Evolutionary conservation across 2,329 filamentous ascomycete species (phyloP), one percentile per base, ranked within the genome.

Genomic region (Verticillium longisporum): DNA sequence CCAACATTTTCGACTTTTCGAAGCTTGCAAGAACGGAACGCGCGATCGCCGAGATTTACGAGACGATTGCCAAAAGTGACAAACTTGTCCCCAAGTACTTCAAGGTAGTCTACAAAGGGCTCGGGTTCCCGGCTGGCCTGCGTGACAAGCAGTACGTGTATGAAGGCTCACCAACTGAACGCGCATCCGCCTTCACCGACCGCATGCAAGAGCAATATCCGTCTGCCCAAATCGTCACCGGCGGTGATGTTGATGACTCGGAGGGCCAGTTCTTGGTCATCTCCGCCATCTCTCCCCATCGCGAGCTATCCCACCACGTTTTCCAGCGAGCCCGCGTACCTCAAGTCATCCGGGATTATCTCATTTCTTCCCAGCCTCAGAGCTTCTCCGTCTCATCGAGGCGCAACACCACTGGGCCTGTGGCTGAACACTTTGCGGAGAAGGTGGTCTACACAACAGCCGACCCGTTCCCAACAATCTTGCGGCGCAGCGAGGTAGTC

Each of bases 81-180:
- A 89, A 87, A 66, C 77, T 88, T 18, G 86, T 89, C 62, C 88
- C 91, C 11, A 89, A 94, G 64, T 98, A 96, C 75, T 98, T 96
- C 83, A 89, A 91, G 65, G 93, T 98, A 33, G 83, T 88, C 13
- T 98, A 95, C 78, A 91, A 88, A 69, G 94, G 94, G 5, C 85
- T 97, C 60, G 93, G 94, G 1, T 98, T 97, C 74, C 91, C 93
- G 1, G 70, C 86, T 1, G 89, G 83, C 57, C 74, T 98, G 26
- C 85, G 92, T 59, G 92, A 97, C 73, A 97, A 97, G 76, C 88
- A 94, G 62, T 98, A 92, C 73, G 88, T 98, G 60, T 96, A 96
- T 68, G 92, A 98, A 74, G 92, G 91, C 0, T 85, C 87, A 1
- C 82, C 89, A 0, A 86, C 81, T 6, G 94, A 98, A 74, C 85